A percentile compares a stretch with the other conserved stretches of the same genome.
Conservation (phyloP, 78 protist species). For the Capsaspora owczarzaki region DNA sequence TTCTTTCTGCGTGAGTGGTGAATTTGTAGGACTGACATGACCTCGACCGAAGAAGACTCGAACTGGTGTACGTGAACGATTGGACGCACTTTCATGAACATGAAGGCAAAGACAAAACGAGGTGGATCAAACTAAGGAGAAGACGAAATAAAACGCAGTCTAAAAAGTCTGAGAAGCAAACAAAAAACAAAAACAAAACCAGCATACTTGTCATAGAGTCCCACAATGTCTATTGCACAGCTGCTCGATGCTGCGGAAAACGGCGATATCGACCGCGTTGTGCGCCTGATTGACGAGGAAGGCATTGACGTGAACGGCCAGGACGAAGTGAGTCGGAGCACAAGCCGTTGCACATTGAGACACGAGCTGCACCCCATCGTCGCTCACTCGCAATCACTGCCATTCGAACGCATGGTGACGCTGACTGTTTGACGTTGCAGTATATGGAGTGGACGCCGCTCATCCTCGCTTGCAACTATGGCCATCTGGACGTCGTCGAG, state of each 20-base stretch:
- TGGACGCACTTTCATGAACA: not conserved
- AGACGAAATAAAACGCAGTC: not conserved
- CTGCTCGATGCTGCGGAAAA: not conserved
- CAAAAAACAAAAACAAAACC: too few relatives aligned
- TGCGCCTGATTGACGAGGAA: not conserved
- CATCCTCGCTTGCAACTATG: too few relatives aligned
- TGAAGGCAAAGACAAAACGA: not conserved
- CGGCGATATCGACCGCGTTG: not conserved
- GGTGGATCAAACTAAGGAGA: not conserved
- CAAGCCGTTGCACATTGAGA: too few relatives aligned
- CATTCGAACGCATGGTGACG: too few relatives aligned
- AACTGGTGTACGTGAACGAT: not conserved
- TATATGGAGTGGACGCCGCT: too few relatives aligned
- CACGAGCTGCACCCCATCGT: too few relatives aligned
- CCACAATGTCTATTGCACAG: not conserved
- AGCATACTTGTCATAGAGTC: not conserved
- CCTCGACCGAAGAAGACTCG: not conserved
- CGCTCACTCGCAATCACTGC: too few relatives aligned
- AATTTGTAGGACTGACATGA: not conserved
- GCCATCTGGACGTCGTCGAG: too few relatives aligned
- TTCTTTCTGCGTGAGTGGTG: not conserved
- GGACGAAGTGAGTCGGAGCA: not conserved
- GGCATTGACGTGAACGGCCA: not conserved
- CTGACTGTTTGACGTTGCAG: too few relatives aligned
- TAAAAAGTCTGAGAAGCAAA: not conserved